These are phyloP conservation scores for Canavalia ensiformis DNA, from an alignment of 306 rosid genomes.

Conservation along the genomic window DNA sequence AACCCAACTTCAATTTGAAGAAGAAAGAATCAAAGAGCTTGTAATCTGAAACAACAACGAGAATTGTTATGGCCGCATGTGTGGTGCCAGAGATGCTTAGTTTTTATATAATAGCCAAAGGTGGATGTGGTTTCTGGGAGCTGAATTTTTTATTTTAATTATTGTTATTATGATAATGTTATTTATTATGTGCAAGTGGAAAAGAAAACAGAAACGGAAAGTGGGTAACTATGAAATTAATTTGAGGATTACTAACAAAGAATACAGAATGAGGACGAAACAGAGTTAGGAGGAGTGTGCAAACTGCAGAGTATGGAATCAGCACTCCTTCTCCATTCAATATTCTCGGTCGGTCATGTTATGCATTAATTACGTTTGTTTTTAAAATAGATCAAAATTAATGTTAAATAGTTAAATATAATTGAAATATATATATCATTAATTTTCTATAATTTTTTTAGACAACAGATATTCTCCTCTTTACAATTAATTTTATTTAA, in stretches of 20 bases:
- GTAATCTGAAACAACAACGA: not conserved
- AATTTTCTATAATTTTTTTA: too few species aligned
- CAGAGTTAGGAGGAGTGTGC: conserved; percentile 3
- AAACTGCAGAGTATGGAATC: conserved; percentile 22
- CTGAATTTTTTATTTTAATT: not conserved
- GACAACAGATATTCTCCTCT: too few species aligned
- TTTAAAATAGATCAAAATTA: too few species aligned
- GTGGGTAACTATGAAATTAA: not conserved
- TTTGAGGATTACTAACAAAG: not conserved
- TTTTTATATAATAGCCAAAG: conserved; percentile 27
- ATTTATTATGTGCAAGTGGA: not conserved
- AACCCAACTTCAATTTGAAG: conserved; percentile 23
- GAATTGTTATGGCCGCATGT: not conserved
- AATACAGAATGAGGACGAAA: conserved; percentile 16
- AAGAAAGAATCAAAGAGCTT: not conserved
- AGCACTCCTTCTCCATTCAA: not conserved
- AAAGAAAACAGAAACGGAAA: conserved; percentile 12
- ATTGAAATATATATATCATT: too few species aligned
- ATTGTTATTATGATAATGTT: not conserved
- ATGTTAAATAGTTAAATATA: too few species aligned
- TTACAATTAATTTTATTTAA: too few species aligned
- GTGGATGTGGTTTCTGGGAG: conserved; percentile 27
- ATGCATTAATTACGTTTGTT: too few species aligned
- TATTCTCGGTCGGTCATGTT: not conserved
- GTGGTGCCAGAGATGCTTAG: conserved; percentile 6